Percentiles rank a stretch among this genome's conserved stretches.
These are phyloP conservation scores for Mucuna pruriens DNA, from an alignment of 306 rosid species.

Conservation along the genomic window DNA sequence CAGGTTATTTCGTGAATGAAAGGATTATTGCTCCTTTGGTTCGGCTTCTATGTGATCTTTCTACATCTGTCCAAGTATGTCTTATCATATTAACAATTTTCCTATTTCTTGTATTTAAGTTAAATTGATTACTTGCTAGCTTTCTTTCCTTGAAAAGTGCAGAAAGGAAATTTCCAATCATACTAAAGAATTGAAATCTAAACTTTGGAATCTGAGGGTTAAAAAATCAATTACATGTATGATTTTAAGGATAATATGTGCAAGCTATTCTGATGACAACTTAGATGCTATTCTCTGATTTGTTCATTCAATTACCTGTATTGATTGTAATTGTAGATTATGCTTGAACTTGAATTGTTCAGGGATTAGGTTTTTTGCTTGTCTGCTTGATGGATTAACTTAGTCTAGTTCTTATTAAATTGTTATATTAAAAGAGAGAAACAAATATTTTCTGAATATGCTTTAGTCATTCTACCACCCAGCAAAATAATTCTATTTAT, in stretches of 20 bases:
- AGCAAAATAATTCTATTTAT: no score
- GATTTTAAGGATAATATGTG: neutral
- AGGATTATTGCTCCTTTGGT: conserved; percentile 71
- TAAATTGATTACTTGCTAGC: neutral
- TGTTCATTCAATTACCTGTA: conserved; percentile 1
- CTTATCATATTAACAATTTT: conserved; percentile 24
- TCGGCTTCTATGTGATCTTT: conserved; percentile 76
- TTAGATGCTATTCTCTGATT: neutral
- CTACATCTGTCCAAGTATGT: conserved; percentile 77
- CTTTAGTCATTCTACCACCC: no score
- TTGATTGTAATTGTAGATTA: neutral
- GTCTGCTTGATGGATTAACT: conserved; percentile 5
- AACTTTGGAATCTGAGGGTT: neutral
- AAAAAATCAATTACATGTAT: neutral
- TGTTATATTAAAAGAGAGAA: no score
- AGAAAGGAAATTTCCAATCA: neutral
- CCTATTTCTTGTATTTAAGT: conserved; percentile 14
- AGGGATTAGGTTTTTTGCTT: neutral
- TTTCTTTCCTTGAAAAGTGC: neutral
- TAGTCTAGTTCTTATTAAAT: neutral
- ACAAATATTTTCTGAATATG: no score
- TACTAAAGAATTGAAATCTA: neutral
- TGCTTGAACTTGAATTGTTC: conserved; percentile 7
- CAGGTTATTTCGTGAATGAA: conserved; percentile 87
- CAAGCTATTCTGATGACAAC: conserved; percentile 19